Percentiles rank a stretch among this genome's conserved stretches.
Conservation (phyloP, 768 basidiomycete genomes). For the Xerocomellus chrysenteron region DNA sequence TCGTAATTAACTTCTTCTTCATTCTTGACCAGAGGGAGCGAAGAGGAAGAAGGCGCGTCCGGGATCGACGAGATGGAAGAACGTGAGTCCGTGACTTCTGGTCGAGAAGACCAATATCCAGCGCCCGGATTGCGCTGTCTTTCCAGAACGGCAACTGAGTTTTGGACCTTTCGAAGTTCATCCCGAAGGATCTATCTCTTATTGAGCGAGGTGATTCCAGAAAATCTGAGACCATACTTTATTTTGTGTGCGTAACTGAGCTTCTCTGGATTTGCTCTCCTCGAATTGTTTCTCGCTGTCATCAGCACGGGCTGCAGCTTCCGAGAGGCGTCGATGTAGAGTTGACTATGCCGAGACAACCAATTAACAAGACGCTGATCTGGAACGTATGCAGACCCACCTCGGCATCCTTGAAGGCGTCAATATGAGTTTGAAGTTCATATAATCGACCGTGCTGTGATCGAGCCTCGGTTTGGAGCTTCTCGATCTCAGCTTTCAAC, state of each 20-base stretch:
- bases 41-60: constrained; percentile 36
- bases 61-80: constrained; percentile 45
- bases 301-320: constrained; percentile 47
- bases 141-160: constrained; percentile 86
- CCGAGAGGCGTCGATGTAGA: constrained; percentile 46
- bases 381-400: constrained; percentile 38
- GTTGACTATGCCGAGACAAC: constrained; percentile 37
- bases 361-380: neutral
- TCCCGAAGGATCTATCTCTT: constrained; percentile 78
- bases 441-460: constrained; percentile 50
- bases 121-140: constrained; percentile 90
- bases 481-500: constrained; percentile 56
- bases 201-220: constrained; percentile 3
- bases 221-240: constrained; percentile 53
- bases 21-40: constrained; percentile 38
- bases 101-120: constrained; percentile 78
- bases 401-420: constrained; percentile 57
- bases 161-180: constrained; percentile 93
- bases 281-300: constrained; percentile 68
- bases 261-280: constrained; percentile 68
- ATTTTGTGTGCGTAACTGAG: constrained; percentile 69
- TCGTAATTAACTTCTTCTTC: constrained; percentile 96
- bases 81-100: constrained; percentile 34
- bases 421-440: constrained; percentile 53
- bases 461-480: constrained; percentile 47